Evolutionary conservation across 768 basidiomycete species (phyloP), one percentile per base, ranked within the genome.

Genomic region (Macrolepiota albuminosa): DNA sequence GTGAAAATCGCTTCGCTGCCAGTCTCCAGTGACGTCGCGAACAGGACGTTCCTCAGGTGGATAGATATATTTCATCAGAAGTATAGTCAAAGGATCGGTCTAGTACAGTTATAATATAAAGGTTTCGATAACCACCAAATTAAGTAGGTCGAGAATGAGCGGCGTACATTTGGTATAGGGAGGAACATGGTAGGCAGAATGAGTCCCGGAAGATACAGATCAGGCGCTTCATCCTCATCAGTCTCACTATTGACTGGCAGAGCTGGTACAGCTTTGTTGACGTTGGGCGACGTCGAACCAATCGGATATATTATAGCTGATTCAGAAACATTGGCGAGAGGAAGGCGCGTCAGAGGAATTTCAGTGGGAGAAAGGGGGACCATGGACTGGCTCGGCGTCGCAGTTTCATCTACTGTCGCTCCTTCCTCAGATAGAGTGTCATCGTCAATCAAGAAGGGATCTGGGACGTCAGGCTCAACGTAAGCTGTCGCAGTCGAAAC

Each of bases 151-250:
- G 79, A 81, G 62, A 82, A 73, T 53, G 74, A 74, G 65, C 66
- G 75, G 83, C 89, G 84, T 81, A 93, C 91, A 77, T 91, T 91
- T 54, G 92, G 91, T 46, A 93, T 88, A n/a, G 91, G 91, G 50
- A 93, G 75, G 70, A 93, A 93, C 87, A 93, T 88, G 37, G 85
- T 87, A 37, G 91, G 86, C 33, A 83, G 71, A 39, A 86, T 78
- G 40, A 93, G 82, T 40, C 84, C 84, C 2, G 90, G 89, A 31
- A 90, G 75, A 69, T 84, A 86, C 24, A 89, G 67, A 50, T 84
- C 82, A 2, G 83, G 86, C 0, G 76, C 70, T 26, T 84, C 78
- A 40, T 80, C 76, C 62, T 81, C 82, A 21, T 84, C 83, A 24
- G 75, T 72, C 11, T 78, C 78, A 55, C 71, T 79, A 40, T 78